Evolutionary conservation across 371 early-diverging fungal species (phyloP), one percentile per base, ranked within the genome.

Genomic region (Syncephalastrum contaminatum): DNA sequence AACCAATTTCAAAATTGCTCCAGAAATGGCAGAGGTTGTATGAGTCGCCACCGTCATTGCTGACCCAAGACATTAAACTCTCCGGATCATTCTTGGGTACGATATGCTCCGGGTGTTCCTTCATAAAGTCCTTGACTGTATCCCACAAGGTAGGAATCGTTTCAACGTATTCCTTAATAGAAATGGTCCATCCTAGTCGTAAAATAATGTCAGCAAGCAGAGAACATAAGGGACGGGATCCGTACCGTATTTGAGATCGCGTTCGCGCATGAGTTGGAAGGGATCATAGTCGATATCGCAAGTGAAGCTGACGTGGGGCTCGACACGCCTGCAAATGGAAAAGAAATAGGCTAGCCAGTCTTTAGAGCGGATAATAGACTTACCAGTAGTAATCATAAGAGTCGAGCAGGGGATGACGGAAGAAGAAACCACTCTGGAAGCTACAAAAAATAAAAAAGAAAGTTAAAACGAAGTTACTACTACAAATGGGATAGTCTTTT

Each of bases 1-100:
- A 83, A n/a, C 80, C 98, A 53, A 98, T 94, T 70, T 97, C 98
- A 81, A 98, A 97, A 62, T 97, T 98, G 40, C 92, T 90, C 97
- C 98, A 96, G 62, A 96, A 98, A 61, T 97, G 97, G 63, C 96
- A 95, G 16, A 84, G 63, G 49, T 87, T 89, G 65, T 88, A 89
- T 19, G 58, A 54, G 5, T 57, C 47, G 15, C 75, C 75, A 18
- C 53, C 52, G 27, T 72, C 56, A 43, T 72, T 63, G 21, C 70
- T 63, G 0, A 75, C 56, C 51, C 72, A 69, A 15, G 69, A 60
- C 8, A 75, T 60, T 13, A 75, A 36, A 30, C 36, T 30, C 36
- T 30, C 36, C 10, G 36, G 36, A 18, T 75, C 72, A 30, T 67
- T 59, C 50, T 71, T 53, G 7, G 59, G 60, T n/a, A 64, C 60